Base-by-base conservation (phyloP, 2,329 filamentous ascomycete species). In the Penicillium crustosum region DNA sequence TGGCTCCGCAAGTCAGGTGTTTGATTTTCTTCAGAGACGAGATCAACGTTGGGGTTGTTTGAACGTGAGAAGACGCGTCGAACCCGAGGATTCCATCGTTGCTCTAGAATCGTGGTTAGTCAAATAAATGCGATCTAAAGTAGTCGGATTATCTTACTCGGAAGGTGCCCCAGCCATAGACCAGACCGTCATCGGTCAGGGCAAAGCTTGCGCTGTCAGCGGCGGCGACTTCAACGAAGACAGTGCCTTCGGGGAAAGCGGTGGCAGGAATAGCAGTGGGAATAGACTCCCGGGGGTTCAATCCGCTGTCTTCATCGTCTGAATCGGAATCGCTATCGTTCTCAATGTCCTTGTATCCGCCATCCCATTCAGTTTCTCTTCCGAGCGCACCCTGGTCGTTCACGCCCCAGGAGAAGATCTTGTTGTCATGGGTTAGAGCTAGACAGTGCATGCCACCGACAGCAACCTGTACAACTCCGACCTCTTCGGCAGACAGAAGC, bases 341-440 rank as follows among this genome's bases (percentile, higher is more conserved):
- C 41, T 80, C 78, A 49, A 82, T 77, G 57, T 83, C 81, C 62
- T 78, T 79, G 67, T 82, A 75, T 53, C 85, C 86, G 49, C 88
- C 88, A 2, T 88, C 84, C 82, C 86, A 88, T 13, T 77, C 78
- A 3, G 89, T 93, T 70, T 90, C 84, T 69, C 91, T 83, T 42
- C 91, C 91, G 38, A 95, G 82, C 9, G 91, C 89, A 61, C 89
- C 89, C 69, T 92, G 87, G 70, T 95, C 91, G 71, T 94, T 94
- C 66, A 94, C 90, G 53, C 91, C 91, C 91, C 91, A 95, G 29
- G 89, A 92, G 53, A 91, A 78, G 65, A 95, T 89, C 76, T 87
- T 87, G 79, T 92, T 91, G 73, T 93, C 88, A 65, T 87, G 83
- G 49, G 91, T 93, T 52, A 94, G 78, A 3, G 88, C 90, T 61